Evolutionary conservation across 257 asterid genomes (phyloP), one percentile per base, ranked within the genome.

Genomic region (Thymus mandschuricus): DNA sequence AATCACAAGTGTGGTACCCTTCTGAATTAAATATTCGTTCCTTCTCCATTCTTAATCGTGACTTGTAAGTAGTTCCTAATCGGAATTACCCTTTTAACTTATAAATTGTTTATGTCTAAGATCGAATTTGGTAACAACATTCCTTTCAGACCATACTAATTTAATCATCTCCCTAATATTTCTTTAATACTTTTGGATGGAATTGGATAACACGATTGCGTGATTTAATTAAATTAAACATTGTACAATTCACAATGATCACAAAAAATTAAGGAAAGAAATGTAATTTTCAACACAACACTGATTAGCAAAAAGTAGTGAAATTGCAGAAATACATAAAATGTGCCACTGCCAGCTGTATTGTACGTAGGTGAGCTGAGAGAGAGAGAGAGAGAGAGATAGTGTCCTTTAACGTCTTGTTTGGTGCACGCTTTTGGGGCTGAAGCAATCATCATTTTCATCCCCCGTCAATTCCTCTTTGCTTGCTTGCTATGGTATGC

Each of bases 381-480:
- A 35, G 5, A 3, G 40, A 6, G 8, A 35, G 5, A 3, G 40
- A 6, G 40, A 35, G 3, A 35, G 76, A 70, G 21, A 61, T 62
- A 51, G 63, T 60, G 75, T 51, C 74, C 64, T 69, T 21, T 40
- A 56, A 46, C 79, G 69, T 60, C 59, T 15, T 43, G 66, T 72
- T 71, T 55, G 78, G 68, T 76, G 82, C 83, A 79, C 78, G 83
- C 85, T 72, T 76, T 46, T 31, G 30, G 33, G 29, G 74, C 67
- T 52, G 61, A 79, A 82, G 84, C 87, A 82, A 82, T 70, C 70
- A 76, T 76, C 76, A 82, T 79, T 69, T 45, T 71, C 74, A 28
- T 56, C 31, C 50, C 4, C 6, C 5, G 40, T 35, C 40, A 35
- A 1, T 35, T 44, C 60, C 15, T 15, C 62, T 15, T n/a, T n/a